phyloP scores from a whole-genome alignment of 305 asterid genomes.

The Plantago coronopus region DNA sequence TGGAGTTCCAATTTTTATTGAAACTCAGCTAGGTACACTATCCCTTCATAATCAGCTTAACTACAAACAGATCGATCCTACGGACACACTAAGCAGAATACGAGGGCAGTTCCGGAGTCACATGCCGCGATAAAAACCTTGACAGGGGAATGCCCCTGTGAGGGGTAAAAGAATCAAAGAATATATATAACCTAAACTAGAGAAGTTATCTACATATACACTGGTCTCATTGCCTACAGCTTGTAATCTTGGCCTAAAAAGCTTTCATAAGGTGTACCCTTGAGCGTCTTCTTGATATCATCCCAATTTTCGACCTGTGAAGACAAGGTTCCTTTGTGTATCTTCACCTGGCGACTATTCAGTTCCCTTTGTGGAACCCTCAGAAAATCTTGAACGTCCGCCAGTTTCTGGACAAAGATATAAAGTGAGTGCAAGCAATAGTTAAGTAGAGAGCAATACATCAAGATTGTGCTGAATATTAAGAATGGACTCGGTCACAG shows the following conservation, averaged over 20 bases:
- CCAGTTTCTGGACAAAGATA: constrained; percentile 47
- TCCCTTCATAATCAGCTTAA: background rate
- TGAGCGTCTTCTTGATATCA: constrained; percentile 60
- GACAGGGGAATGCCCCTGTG: constrained; percentile 31
- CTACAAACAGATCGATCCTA: background rate
- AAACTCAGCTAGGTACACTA: background rate
- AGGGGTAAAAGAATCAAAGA: constrained; percentile 46
- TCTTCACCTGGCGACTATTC: constrained; percentile 79
- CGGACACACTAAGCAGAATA: background rate
- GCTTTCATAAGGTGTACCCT: constrained; percentile 70
- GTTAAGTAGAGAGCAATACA: no score
- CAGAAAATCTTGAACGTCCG: constrained; percentile 72
- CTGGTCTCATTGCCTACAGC: constrained; percentile 32
- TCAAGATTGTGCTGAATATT: no score
- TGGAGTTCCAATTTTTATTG: constrained; percentile 7
- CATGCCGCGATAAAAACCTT: constrained; percentile 34
- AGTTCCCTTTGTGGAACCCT: constrained; percentile 61
- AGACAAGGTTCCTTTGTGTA: constrained; percentile 73
- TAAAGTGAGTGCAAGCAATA: background rate
- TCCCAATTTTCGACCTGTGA: constrained; percentile 84
- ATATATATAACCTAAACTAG: constrained; percentile 38
- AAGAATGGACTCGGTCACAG: no score
- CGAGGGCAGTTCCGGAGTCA: background rate
- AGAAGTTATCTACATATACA: constrained; percentile 34
- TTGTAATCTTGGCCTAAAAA: constrained; percentile 58